A percentile compares a stretch with the other conserved stretches of the same genome.
Conservation (phyloP, 2,329 filamentous ascomycete species). For the Botrytis paeoniae region DNA sequence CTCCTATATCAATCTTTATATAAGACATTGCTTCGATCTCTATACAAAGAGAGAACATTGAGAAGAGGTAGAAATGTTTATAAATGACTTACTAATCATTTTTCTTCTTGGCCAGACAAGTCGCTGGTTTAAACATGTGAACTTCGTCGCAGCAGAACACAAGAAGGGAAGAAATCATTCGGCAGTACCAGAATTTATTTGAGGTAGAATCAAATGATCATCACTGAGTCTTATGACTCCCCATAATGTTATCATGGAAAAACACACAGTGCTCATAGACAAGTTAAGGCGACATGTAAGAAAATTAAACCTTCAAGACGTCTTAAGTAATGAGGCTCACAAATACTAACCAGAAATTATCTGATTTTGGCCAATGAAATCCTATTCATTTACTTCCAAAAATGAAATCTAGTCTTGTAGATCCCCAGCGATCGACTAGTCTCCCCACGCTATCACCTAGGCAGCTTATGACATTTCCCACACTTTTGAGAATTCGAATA, state of each 20-base stretch:
- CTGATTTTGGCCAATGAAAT: background rate
- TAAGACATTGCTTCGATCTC: background rate
- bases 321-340: background rate
- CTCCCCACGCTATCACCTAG: background rate
- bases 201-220: background rate
- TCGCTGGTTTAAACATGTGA: accelerated
- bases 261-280: background rate
- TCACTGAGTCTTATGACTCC: background rate
- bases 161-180: background rate
- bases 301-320: background rate
- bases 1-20: background rate
- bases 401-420: background rate
- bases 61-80: background rate
- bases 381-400: background rate
- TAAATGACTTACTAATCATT: background rate
- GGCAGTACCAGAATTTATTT: background rate
- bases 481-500: background rate
- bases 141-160: background rate
- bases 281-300: background rate
- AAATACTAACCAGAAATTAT: background rate
- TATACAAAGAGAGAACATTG: background rate
- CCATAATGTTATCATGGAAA: background rate
- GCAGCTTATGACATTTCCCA: background rate
- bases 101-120: background rate
- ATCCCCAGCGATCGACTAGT: background rate